Conservation (phyloP, 2,329 filamentous ascomycete genomes). For the Talaromyces islandicus region DNA sequence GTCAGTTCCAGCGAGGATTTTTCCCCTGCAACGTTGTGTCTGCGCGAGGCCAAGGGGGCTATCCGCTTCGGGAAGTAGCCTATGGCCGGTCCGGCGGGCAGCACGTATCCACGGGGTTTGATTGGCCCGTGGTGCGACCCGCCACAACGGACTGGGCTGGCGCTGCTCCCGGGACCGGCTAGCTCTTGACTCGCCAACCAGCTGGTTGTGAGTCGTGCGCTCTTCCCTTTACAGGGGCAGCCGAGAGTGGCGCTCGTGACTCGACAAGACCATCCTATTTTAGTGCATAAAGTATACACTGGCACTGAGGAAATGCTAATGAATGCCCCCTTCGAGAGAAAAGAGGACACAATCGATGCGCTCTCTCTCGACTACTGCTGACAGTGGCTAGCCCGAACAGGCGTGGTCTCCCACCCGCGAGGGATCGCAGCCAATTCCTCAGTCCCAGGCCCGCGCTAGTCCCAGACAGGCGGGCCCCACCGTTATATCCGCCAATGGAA, state of each 20-base stretch:
- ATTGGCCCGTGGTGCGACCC: background rate
- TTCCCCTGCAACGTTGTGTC: background rate
- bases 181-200: too few species aligned
- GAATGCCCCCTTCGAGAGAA: too few species aligned
- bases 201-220: background rate
- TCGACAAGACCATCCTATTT: too few species aligned
- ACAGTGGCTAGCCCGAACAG: background rate
- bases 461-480: background rate
- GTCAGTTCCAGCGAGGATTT: background rate
- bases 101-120: background rate
- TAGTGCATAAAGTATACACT: too few species aligned
- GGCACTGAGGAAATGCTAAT: too few species aligned
- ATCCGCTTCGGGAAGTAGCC: background rate
- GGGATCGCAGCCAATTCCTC: background rate
- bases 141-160: background rate
- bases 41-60: background rate
- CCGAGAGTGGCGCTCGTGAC: background rate
- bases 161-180: background rate
- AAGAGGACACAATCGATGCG: too few species aligned
- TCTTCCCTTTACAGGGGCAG: background rate
- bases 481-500: background rate
- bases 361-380: too few species aligned
- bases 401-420: background rate
- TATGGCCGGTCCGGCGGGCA: background rate
- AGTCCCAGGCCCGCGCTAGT: background rate